Conservation (phyloP, 73 alveolate genomes). For the Tetrahymena borealis region DNA sequence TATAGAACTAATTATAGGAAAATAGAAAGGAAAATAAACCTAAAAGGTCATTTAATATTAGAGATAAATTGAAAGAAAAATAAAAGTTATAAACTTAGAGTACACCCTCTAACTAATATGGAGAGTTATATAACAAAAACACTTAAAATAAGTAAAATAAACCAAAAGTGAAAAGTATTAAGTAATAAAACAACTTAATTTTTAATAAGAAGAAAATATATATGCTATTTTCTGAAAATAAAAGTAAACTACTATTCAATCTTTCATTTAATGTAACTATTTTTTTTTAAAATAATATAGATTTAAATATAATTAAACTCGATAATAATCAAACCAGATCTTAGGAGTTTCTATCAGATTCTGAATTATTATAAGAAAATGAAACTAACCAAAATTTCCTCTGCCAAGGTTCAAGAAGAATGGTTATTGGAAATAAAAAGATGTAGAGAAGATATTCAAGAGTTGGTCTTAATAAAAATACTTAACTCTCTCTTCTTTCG, state of each 20-base stretch:
- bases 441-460: background rate
- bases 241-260: background rate
- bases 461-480: background rate
- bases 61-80: too few species aligned
- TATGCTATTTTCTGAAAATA: background rate
- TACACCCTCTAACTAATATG: background rate
- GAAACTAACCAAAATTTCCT: background rate
- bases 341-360: background rate
- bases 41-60: too few species aligned
- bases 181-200: background rate
- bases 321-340: background rate
- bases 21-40: too few species aligned
- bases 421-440: background rate
- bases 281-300: background rate
- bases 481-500: background rate
- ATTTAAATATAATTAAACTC: background rate
- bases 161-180: background rate
- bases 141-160: background rate
- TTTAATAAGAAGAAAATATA: background rate
- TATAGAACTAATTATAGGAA: too few species aligned
- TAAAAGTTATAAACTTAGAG: too few species aligned
- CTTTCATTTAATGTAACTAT: background rate
- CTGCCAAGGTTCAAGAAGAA: background rate
- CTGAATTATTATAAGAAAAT: background rate
- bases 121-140: background rate